These are phyloP conservation scores for Musa schizocarpa DNA, from an alignment of 176 grass and related monocot species.

Conservation along the genomic window DNA sequence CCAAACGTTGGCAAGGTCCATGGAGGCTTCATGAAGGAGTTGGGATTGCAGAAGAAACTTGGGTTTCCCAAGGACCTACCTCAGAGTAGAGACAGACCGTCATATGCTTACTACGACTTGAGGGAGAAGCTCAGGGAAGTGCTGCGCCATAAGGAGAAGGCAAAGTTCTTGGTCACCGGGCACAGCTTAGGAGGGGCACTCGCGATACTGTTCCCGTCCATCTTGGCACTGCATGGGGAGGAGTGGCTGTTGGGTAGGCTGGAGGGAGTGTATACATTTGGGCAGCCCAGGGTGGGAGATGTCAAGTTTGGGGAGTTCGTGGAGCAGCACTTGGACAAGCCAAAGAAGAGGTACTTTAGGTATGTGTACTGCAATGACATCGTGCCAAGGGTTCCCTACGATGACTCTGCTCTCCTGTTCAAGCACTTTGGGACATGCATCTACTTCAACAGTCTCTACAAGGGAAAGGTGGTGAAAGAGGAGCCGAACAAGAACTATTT, in stretches of 20 bases:
- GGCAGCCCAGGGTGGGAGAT: conserved; percentile 52
- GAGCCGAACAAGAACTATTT: conserved; percentile 91
- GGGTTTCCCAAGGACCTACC: conserved; percentile 38
- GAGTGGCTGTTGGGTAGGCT: conserved; percentile 30
- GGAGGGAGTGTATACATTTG: conserved; percentile 45
- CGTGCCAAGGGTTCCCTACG: conserved; percentile 32
- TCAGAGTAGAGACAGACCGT: conserved; percentile 21
- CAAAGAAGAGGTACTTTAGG: conserved; percentile 38
- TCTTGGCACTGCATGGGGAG: conserved; percentile 46
- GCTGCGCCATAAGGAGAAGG: conserved; percentile 24
- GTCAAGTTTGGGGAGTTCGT: conserved; percentile 37
- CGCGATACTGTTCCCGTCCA: conserved; percentile 40
- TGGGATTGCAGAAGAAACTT: conserved; percentile 41
- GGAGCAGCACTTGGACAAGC: conserved; percentile 35
- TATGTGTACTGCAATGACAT: conserved; percentile 35
- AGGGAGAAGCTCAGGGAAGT: conserved; percentile 26
- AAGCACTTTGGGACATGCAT: conserved; percentile 38
- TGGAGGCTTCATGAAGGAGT: conserved; percentile 39
- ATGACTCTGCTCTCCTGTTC: conserved; percentile 25
- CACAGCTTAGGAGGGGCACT: conserved; percentile 50
- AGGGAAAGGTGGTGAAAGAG: conserved; percentile 32
- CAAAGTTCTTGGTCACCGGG: conserved; percentile 47
- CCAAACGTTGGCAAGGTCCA: conserved; percentile 35
- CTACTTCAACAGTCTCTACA: conserved; percentile 43
- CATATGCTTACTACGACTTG: conserved; percentile 45